Base-by-base conservation (phyloP, 495 filamentous ascomycete species). In the Parmelia sp. region DNA sequence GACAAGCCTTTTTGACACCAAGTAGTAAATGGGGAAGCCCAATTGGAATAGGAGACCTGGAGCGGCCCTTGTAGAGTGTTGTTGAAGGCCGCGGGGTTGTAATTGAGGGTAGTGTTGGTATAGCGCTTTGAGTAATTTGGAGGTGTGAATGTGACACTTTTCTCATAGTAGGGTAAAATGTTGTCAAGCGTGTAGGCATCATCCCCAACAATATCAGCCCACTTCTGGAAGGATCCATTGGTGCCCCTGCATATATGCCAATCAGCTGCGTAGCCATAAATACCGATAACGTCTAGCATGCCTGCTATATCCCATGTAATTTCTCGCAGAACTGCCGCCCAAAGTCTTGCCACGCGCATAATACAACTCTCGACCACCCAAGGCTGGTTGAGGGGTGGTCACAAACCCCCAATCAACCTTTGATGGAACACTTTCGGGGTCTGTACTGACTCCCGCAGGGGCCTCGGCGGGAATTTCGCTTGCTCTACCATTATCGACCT, bases 151-250 rank as follows among this genome's bases (percentile, higher is more conserved):
- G 68, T 47, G 11, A 69, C 57, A 31, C 73, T 75, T 57, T 72
- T 72, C 66, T 85, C 71, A 64, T 79, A 88, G 65, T 78, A 84
- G 0, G 83, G 82, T 0, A 86, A 73, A 1, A 84, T 60, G 7
- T 78, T 74, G 17, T 82, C 76, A 42, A 77, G 88, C 8, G 72
- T 73, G 65, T 84, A 90, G 60, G 73, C 78, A 2, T 76, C 39
- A 68, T 88, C 85, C 55, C 79, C 77, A 5, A 86, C 82, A 1
- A 65, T 58, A 36, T 83, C 76, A 2, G 85, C 85, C 85, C 85
- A 88, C 67, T 74, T 69, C 17, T 84, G 70, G 63, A 78, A 75
- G 2, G 82, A 71, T 0, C 74, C 78, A 0, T 12, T 51, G 10
- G 23, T 51, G 27, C 45, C 45, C 45, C 45, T 51, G 45, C 23